Base-by-base conservation (phyloP, 345 rosid species). In the Psidium friedrichsthalianum region DNA sequence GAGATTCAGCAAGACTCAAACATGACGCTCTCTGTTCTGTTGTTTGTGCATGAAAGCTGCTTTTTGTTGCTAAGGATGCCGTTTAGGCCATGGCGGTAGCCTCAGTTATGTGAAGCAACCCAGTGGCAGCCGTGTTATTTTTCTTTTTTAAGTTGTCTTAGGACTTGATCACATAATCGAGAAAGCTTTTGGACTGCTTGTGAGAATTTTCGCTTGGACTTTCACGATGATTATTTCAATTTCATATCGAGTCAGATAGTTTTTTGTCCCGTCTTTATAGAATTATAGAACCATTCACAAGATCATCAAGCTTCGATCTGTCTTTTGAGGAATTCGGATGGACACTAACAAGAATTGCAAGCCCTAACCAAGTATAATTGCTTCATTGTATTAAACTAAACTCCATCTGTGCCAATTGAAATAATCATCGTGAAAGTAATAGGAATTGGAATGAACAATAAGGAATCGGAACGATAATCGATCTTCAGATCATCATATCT, bases 391-490 rank as follows among this genome's bases (percentile, higher is more conserved):
- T 32, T 8, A 64, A 6, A 64, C 0, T 3, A 16, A 64, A 1
- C 6, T 32, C 29, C 42, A 14, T 64, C 44, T 29, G 8, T 32
- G 0, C 40, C 2, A 36, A 36, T 36, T 36, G 36, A 64, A 36
- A 64, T 32, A 0, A 29, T 61, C 5, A 36, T 36, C 36, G 7
- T 61, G 21, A 29, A 29, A 29, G 2, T 1, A 0, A 29, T 0
- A 16, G 76, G 44, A 52, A 52, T 52, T 14, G 54, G 16, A 12
- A 13, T 52, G 54, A 52, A 52, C 15, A 13, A 52, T 12, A 5
- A 52, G 54, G 54, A 12, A 52, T 52, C 53, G 15, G 53, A 51
- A 51, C 5, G 53, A 51, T 51, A 4, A 51, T 51, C 16, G 54
- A 52, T 52, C 16, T 52, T 52, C 16, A 52, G 14, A 52, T 14